Evolutionary conservation across 805 yeast species (phyloP), one percentile per base, ranked within the genome.

Genomic region (Wickerhamomyces silvicola): DNA sequence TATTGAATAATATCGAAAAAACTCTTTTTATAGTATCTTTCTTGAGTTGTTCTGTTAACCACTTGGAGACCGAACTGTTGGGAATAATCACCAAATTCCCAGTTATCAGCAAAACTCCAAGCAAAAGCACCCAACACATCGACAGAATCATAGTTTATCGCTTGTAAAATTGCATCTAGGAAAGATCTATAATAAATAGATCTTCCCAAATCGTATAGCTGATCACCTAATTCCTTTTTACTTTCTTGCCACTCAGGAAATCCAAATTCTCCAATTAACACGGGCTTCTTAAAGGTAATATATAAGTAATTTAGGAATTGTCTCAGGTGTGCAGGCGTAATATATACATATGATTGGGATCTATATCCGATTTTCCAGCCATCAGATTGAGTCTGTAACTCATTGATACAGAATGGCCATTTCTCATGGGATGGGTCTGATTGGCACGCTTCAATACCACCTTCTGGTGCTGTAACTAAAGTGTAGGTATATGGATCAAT

Each of bases 341-440:
- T 24, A 11, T 24, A 24, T 6, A 24, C 27, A 19, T 24, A 24
- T 14, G 27, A 14, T 10, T 24, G 17, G 12, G 27, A 24, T 24
- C 27, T 24, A 11, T 24, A 24, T 12, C 27, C 27, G n/a, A 24
- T 24, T 19, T 24, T 24, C 27, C 27, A 24, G 19, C 27, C 27
- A 9, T 24, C 27, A 3, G 14, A 18, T 12, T 19, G 17, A 8
- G 17, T 24, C 16, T 24, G 27, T 11, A 16, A 24, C 19, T 24
- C 19, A 16, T 13, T 24, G 27, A 24, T 8, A 24, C 27, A 24
- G 19, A 18, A 24, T 14, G 27, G 27, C 27, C 27, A 24, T 16
- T 16, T 16, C 7, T 18, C 19, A 16, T 24, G 27, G 17, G 27
- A 24, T 16, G 13, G 18, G 19, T 24, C 16, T 6, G 27, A 11